phyloP scores from a whole-genome alignment of 2,329 filamentous ascomycete species.

The Exophiala sideris region DNA sequence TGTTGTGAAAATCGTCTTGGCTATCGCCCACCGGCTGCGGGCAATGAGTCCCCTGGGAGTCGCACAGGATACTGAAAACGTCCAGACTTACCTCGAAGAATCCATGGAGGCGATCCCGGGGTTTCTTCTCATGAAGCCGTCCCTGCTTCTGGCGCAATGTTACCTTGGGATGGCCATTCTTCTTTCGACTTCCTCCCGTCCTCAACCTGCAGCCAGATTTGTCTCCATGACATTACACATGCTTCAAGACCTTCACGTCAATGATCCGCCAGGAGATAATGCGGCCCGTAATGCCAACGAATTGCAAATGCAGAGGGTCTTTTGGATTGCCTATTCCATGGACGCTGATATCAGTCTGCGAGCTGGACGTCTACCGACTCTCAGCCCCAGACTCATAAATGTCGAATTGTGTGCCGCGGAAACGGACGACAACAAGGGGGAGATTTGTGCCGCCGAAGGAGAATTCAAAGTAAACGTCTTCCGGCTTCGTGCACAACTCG shows the following conservation, averaged over 20 bases:
- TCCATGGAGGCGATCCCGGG: conserved; percentile 91
- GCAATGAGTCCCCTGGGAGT: conserved; percentile 95
- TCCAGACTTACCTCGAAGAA: conserved; percentile 94
- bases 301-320: conserved; percentile 76
- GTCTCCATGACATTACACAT: conserved; percentile 85
- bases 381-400: conserved; percentile 63
- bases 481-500: conserved; percentile 83
- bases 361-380: conserved; percentile 7
- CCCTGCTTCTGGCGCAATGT: conserved; percentile 91
- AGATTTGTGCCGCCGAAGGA: background rate
- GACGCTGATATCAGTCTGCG: conserved; percentile 55
- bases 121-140: conserved; percentile 89
- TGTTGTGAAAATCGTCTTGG: conserved; percentile 84
- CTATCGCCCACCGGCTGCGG: conserved; percentile 82
- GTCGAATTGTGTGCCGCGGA: conserved; percentile 88
- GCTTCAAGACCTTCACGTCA: conserved; percentile 41
- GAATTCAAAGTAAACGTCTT: conserved; percentile 86
- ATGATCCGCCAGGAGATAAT: conserved; percentile 46
- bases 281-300: conserved; percentile 91
- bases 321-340: conserved; percentile 71
- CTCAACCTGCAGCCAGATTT: conserved; percentile 85
- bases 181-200: conserved; percentile 92
- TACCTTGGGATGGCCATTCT: conserved; percentile 89
- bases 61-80: conserved; percentile 85
- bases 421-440: background rate